These are phyloP conservation scores for Diacronema lutheri DNA, from an alignment of 78 protist species.

Conservation along the genomic window DNA sequence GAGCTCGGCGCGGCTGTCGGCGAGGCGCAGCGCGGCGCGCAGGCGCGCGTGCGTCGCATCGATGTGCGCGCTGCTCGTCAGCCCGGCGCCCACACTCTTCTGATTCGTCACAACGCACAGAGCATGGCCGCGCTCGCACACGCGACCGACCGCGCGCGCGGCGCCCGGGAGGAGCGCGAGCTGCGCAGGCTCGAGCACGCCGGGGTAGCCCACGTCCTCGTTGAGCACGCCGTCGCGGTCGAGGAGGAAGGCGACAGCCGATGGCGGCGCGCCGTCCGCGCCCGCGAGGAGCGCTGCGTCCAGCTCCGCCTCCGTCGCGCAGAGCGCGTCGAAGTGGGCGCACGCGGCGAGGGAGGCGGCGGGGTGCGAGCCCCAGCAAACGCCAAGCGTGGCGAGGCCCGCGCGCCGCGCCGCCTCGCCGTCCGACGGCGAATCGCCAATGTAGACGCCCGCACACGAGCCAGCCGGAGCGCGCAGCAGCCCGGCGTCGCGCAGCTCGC, in stretches of 20 bases:
- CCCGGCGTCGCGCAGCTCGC: neutral
- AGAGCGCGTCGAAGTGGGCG: too few species aligned
- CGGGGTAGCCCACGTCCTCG: conserved; percentile 1
- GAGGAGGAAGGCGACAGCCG: neutral
- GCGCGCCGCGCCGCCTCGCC: conserved; percentile 8
- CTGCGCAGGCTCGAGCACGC: neutral
- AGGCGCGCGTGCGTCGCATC: too few species aligned
- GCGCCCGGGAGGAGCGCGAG: neutral
- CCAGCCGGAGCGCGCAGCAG: neutral
- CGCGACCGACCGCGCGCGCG: too few species aligned
- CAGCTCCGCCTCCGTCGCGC: neutral
- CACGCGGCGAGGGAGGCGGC: too few species aligned
- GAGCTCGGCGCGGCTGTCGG: too few species aligned
- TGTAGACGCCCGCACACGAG: neutral
- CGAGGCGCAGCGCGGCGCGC: too few species aligned
- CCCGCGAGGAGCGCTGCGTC: neutral
- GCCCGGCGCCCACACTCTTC: too few species aligned
- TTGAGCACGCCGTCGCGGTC: conserved; percentile 30
- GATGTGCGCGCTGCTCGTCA: too few species aligned
- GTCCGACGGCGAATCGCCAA: conserved; percentile 28
- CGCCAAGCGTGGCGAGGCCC: neutral
- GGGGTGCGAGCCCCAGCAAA: neutral
- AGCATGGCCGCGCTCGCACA: too few species aligned
- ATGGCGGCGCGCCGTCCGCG: too few species aligned
- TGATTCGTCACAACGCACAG: too few species aligned